These are phyloP conservation scores for Ramichloridium luteum DNA, from an alignment of 2,329 filamentous ascomycete species.

Conservation along the genomic window DNA sequence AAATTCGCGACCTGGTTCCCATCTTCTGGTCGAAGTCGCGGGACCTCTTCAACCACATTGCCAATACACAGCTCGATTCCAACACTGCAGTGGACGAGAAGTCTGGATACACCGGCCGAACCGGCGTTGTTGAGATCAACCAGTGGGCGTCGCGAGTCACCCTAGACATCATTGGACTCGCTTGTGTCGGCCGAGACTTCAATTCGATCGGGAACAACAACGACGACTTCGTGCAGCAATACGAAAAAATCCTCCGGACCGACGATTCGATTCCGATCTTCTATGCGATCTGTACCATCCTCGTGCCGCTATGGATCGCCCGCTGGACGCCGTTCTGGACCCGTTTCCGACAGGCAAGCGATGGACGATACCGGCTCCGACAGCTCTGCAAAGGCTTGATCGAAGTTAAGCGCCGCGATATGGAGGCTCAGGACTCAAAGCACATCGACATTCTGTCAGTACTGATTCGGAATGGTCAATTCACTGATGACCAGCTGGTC, in stretches of 20 bases:
- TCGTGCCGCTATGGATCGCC: constrained; percentile 1
- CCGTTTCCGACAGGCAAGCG: constrained; percentile 27
- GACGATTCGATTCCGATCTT: constrained; percentile 33
- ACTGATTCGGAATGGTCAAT: constrained; percentile 40
- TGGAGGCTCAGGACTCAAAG: constrained; percentile 7
- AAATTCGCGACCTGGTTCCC: constrained; percentile 53
- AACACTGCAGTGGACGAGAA: constrained; percentile 6
- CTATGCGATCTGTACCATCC: constrained; percentile 25
- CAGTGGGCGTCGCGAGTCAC: constrained; percentile 34
- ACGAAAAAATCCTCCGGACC: constrained; percentile 33
- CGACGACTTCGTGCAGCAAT: constrained; percentile 31
- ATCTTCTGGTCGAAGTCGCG: constrained; percentile 66
- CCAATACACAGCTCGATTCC: constrained; percentile 30
- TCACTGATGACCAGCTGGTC: constrained; percentile 38
- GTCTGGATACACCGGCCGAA: constrained; percentile 22
- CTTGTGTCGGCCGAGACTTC: constrained; percentile 34
- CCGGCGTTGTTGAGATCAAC: constrained; percentile 25
- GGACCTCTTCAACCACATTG: constrained; percentile 55
- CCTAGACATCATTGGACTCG: constrained; percentile 36
- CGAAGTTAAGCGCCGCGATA: constrained; percentile 3
- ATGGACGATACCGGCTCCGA: constrained; percentile 24
- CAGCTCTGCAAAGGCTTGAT: constrained; percentile 26
- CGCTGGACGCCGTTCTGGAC: constrained; percentile 4
- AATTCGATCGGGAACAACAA: constrained; percentile 29
- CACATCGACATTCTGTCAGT: constrained; percentile 33